These are phyloP conservation scores for Ambrosia trifida DNA, from an alignment of 129 eudicot species.

Conservation along the genomic window DNA sequence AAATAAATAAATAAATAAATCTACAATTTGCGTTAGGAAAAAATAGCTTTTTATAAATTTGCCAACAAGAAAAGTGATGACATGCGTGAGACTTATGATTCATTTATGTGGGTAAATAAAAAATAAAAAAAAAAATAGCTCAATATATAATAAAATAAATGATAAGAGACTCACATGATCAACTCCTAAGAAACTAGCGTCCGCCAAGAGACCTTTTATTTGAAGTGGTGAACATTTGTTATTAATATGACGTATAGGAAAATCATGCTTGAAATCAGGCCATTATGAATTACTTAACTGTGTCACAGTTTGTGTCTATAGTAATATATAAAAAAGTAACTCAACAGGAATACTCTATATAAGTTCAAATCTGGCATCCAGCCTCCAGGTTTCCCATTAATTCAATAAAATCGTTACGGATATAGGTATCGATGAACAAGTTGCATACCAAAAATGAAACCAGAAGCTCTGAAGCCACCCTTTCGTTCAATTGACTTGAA, in stretches of 20 bases:
- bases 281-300: background rate
- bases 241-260: background rate
- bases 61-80: background rate
- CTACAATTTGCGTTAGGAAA: no score
- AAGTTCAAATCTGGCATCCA: no score
- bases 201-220: conserved; percentile 9
- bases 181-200: background rate
- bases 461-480: conserved; percentile 64
- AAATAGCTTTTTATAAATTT: no score
- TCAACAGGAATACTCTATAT: background rate
- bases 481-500: conserved; percentile 32
- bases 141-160: background rate
- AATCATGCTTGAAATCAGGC: background rate
- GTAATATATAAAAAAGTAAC: no score
- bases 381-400: no score
- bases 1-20: no score
- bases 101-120: conserved; percentile 4
- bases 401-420: no score
- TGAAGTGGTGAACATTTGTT: background rate
- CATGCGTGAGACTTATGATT: conserved; percentile 7
- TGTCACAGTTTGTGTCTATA: background rate
- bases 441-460: conserved; percentile 51
- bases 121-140: no score
- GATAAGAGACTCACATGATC: background rate
- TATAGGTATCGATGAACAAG: no score